Base-by-base conservation (phyloP, 2,329 filamentous ascomycete species). In the Dactylellina sp. region DNA sequence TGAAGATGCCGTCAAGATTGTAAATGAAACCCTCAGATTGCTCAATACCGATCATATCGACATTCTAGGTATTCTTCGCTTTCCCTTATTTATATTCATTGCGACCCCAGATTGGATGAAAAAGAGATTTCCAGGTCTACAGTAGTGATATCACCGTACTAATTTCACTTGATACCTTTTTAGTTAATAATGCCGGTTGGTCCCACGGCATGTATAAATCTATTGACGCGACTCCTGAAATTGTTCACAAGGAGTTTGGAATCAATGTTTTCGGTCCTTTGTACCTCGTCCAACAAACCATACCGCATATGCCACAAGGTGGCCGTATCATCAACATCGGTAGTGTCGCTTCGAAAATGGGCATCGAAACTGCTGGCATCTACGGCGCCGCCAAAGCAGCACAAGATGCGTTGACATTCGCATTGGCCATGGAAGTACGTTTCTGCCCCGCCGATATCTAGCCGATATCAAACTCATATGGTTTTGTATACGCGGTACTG, bases 101-200 rank as follows among this genome's bases (percentile, higher is more conserved):
- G 5, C 22, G 28, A 28, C n/a, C n/a, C 44, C 11, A n/a, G 44
- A 16, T 46, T 16, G 47, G 47, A 32, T 28, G 47, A 16, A 32
- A 9, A 11, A 35, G 47, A 32, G 20, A 22, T 5, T 16, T 35
- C 28, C 24, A 35, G 16, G 2, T 20, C 12, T 20, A n/a, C 16
- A 28, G 57, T 18, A 37, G 28, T 32, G 1, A 60, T 28, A 63
- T 12, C 35, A 52, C 5, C 40, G 0, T 57, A 25, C 57, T 49
- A 42, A 35, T 40, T 12, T 37, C 49, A 59, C 44, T 44, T 62
- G 16, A 20, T 32, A 5, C 47, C 52, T 37, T n/a, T 60, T 64
- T 70, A 81, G 81, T 83, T 14, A 83, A 83, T 72, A 83, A 83
- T 42, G 82, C 82, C 0, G 81, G 79, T 0, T 60, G 55, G 62